Conservation (phyloP, 257 asterid species). For the Agastache rugosa region DNA sequence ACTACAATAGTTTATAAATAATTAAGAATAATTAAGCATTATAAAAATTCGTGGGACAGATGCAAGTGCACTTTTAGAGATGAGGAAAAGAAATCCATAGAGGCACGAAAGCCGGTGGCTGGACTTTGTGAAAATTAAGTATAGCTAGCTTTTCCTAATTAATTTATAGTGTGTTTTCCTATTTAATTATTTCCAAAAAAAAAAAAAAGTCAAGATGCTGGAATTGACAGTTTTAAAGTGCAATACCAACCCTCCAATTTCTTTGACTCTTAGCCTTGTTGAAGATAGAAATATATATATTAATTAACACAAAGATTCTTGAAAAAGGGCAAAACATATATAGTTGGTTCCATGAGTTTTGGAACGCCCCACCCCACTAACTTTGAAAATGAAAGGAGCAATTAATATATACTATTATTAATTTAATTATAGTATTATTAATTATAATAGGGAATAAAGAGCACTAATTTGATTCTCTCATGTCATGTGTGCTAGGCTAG, state of each 20-base stretch:
- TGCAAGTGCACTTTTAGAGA: no score
- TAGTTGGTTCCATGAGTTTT: conserved; percentile 60
- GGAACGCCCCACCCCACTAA: conserved; percentile 53
- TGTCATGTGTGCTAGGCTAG: conserved; percentile 45
- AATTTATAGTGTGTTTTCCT: conserved; percentile 30
- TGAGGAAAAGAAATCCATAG: no score
- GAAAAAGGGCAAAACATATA: conserved; percentile 30
- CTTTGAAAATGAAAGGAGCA: conserved; percentile 32
- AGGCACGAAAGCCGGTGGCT: no score
- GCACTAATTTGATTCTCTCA: conserved; percentile 32
- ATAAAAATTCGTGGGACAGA: no score
- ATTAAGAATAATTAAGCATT: no score
- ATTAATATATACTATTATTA: background rate
- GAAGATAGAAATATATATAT: conserved; percentile 7
- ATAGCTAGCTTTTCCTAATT: conserved; percentile 29
- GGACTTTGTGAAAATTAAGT: conserved; percentile 9
- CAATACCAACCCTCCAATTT: conserved; percentile 45
- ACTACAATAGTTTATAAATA: no score
- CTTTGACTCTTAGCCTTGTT: conserved; percentile 32
- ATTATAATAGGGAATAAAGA: conserved; percentile 32
- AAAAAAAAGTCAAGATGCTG: conserved; percentile 43
- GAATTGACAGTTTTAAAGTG: conserved; percentile 42
- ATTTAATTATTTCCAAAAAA: conserved; percentile 27
- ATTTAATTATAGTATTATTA: background rate
- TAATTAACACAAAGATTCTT: conserved; percentile 38